These are phyloP conservation scores for Nakaseomyces nivariensis DNA, from an alignment of 1,139 yeast genomes.

Conservation along the genomic window DNA sequence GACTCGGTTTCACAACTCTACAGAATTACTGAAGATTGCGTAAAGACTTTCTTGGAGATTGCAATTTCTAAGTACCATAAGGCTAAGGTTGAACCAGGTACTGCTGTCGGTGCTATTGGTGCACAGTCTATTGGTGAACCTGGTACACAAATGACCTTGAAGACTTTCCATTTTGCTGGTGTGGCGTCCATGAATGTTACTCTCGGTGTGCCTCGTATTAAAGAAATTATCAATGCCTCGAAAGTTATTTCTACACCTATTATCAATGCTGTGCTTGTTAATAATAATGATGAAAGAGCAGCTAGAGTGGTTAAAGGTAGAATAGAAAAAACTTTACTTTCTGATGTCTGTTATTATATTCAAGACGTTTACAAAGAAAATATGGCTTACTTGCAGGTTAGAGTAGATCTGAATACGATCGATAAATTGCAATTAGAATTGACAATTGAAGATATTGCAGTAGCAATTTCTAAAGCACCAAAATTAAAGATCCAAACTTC, in stretches of 20 bases:
- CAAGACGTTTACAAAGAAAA: constrained; percentile 88
- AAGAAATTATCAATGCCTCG: constrained; percentile 95
- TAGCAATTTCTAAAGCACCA: constrained; percentile 75
- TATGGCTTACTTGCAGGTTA: constrained; percentile 69
- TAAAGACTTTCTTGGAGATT: constrained; percentile 60
- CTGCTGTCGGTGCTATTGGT: constrained; percentile 99
- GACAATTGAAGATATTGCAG: constrained; percentile 74
- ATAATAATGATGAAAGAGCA: constrained; percentile 91
- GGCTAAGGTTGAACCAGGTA: constrained; percentile 97
- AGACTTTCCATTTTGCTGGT: constrained; percentile 99
- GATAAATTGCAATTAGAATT: constrained; percentile 85
- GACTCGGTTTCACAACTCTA: constrained; percentile 62
- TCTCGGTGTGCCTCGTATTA: constrained; percentile 97
- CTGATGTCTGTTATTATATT: constrained; percentile 78
- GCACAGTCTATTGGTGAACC: constrained; percentile 99
- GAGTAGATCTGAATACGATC: constrained; percentile 74
- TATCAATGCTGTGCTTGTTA: constrained; percentile 86
- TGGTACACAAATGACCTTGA: constrained; percentile 97
- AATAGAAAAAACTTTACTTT: constrained; percentile 80
- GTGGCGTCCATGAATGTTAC: constrained; percentile 99
- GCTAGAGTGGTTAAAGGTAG: constrained; percentile 98
- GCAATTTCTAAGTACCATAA: constrained; percentile 76
- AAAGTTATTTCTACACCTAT: constrained; percentile 94
- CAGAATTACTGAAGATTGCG: constrained; percentile 54
- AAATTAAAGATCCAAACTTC: constrained; percentile 71